phyloP scores from a whole-genome alignment of 345 rosid species.

The Boechera divaricarpa region DNA sequence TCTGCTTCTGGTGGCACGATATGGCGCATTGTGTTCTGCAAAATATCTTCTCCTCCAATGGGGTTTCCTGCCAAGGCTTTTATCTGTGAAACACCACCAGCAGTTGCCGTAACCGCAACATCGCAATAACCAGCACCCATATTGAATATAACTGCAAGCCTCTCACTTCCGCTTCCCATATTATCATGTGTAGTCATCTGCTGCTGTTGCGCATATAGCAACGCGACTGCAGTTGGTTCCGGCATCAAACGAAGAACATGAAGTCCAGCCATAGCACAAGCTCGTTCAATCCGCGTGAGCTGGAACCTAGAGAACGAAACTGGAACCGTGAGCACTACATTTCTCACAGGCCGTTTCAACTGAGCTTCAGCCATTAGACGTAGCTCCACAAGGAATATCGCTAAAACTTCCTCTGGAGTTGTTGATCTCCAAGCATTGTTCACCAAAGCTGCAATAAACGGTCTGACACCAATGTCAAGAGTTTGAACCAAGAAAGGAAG shows the following conservation, averaged over 20 bases:
- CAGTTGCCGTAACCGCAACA: slow-evolving; percentile 80
- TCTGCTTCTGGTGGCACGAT: slow-evolving; percentile 57
- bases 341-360: slow-evolving; percentile 72
- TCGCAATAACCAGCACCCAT: slow-evolving; percentile 93
- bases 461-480: slow-evolving; percentile 82
- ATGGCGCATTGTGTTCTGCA: slow-evolving; percentile 71
- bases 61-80: slow-evolving; percentile 75
- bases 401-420: slow-evolving; percentile 90
- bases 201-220: slow-evolving; percentile 90
- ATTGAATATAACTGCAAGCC: slow-evolving; percentile 80
- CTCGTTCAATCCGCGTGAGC: slow-evolving; percentile 76
- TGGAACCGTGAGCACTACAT: slow-evolving; percentile 80
- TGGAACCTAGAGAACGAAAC: slow-evolving; percentile 87
- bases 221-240: slow-evolving; percentile 86
- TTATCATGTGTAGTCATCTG: slow-evolving; percentile 67
- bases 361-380: slow-evolving; percentile 76
- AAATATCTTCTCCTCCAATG: slow-evolving; percentile 83
- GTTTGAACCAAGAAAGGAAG: slow-evolving; percentile 91
- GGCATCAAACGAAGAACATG: slow-evolving; percentile 85
- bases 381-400: slow-evolving; percentile 73
- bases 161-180: slow-evolving; percentile 86
- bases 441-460: slow-evolving; percentile 79
- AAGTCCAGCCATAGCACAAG: slow-evolving; percentile 95
- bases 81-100: slow-evolving; percentile 95
- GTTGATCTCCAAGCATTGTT: slow-evolving; percentile 88